phyloP scores from a whole-genome alignment of 345 rosid species.

The Eutrema heterophyllum region DNA sequence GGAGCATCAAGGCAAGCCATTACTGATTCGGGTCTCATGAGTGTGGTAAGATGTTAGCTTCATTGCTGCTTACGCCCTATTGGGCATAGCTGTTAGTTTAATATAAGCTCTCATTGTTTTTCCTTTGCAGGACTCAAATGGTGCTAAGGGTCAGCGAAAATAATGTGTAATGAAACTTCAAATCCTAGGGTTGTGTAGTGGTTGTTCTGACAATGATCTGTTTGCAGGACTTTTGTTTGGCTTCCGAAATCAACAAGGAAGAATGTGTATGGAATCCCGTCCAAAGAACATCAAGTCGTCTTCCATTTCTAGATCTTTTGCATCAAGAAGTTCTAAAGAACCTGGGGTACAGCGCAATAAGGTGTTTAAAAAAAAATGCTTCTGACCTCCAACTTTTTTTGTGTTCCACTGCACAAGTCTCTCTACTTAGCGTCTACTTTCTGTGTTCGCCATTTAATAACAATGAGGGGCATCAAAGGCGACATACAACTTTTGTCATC shows the following conservation, averaged over 20 bases:
- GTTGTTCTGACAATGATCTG: constrained; percentile 11
- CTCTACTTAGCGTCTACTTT: neutral
- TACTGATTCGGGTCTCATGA: constrained; percentile 23
- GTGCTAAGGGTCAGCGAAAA: constrained; percentile 49
- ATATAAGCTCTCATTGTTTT: constrained; percentile 19
- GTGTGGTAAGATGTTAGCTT: constrained; percentile 32
- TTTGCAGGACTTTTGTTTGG: constrained; percentile 44
- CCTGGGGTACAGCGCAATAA: constrained; percentile 40
- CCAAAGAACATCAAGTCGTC: constrained; percentile 17
- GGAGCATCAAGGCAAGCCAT: constrained; percentile 22
- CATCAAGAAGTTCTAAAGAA: constrained; percentile 59
- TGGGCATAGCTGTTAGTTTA: constrained; percentile 14
- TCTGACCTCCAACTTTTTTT: neutral
- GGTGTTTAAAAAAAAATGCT: constrained; percentile 32
- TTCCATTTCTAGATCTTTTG: constrained; percentile 53
- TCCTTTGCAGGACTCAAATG: constrained; percentile 44
- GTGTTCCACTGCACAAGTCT: neutral
- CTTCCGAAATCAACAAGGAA: constrained; percentile 20
- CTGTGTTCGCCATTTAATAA: constrained; percentile 9
- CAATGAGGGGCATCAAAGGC: neutral
- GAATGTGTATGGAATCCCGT: constrained; percentile 20
- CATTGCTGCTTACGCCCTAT: constrained; percentile 20
- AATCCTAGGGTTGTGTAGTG: constrained; percentile 15
- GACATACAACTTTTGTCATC: neutral
- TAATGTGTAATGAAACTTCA: neutral